These are phyloP conservation scores for Beauveria varroae DNA, from an alignment of 2,329 filamentous ascomycete species.

Conservation along the genomic window DNA sequence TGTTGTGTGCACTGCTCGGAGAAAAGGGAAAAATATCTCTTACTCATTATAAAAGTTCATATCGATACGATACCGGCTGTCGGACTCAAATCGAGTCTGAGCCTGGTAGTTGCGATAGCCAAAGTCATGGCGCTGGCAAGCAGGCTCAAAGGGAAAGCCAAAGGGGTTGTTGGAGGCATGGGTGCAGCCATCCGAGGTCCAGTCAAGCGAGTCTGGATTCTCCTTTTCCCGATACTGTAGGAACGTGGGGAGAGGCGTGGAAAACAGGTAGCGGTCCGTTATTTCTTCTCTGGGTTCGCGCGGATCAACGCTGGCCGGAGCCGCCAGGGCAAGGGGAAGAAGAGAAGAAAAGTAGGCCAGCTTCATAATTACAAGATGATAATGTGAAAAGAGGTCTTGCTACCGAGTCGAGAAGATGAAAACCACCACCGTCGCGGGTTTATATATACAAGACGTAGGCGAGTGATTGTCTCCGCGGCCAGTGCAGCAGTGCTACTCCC, in stretches of 20 bases:
- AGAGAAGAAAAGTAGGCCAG: not conserved
- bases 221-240: not conserved
- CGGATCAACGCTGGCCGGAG: conserved; percentile 24
- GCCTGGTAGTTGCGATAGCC: conserved; percentile 31
- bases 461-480: too few species aligned
- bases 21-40: not conserved
- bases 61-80: conserved; percentile 31
- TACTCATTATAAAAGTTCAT: conserved; percentile 32
- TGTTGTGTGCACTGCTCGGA: not conserved
- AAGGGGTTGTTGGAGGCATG: conserved; percentile 18
- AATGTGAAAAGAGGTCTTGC: not conserved
- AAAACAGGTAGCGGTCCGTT: conserved; percentile 9
- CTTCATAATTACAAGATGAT: conserved; percentile 4
- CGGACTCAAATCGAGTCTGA: conserved; percentile 29
- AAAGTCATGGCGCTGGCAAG: conserved; percentile 36
- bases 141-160: conserved; percentile 20
- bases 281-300: not conserved
- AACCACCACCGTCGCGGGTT: not conserved
- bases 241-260: not conserved
- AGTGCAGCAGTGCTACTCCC: not conserved
- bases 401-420: not conserved
- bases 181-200: conserved; percentile 19
- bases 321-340: conserved; percentile 16
- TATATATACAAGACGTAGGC: not conserved
- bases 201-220: conserved; percentile 11